Conservation (phyloP, 768 basidiomycete genomes). For the Lyophyllum semitale region DNA sequence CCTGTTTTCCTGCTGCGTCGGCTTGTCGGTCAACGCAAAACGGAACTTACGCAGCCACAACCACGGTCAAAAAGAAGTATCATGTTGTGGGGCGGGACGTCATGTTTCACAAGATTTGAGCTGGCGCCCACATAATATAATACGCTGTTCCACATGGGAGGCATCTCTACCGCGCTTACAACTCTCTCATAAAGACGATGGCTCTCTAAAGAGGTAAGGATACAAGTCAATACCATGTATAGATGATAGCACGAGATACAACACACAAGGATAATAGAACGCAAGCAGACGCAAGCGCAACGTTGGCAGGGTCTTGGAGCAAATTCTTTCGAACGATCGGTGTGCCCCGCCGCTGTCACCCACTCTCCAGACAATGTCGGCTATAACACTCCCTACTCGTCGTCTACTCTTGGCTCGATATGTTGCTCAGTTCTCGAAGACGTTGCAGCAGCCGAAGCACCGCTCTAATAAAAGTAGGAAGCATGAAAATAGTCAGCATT, state of each 20-base stretch:
- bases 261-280: conserved; percentile 15
- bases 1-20: too few relatives aligned
- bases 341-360: conserved; percentile 1
- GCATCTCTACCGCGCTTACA: background rate
- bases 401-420: conserved; percentile 30
- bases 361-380: background rate
- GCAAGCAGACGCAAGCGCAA: conserved; percentile 6
- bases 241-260: conserved; percentile 9
- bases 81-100: too few relatives aligned
- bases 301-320: conserved; percentile 7
- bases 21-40: too few relatives aligned
- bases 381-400: conserved; percentile 17
- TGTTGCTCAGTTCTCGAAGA: conserved; percentile 27
- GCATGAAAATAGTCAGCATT: background rate
- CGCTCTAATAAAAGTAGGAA: conserved; percentile 14
- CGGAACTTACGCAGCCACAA: too few relatives aligned
- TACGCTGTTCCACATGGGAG: background rate
- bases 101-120: background rate
- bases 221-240: conserved; percentile 10
- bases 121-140: background rate
- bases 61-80: too few relatives aligned
- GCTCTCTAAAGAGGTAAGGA: background rate
- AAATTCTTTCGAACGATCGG: background rate
- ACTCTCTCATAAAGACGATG: background rate
- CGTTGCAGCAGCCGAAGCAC: conserved; percentile 20